These are phyloP conservation scores for Tilletia horrida DNA, from an alignment of 1,284 basidiomycete genomes.

Conservation along the genomic window DNA sequence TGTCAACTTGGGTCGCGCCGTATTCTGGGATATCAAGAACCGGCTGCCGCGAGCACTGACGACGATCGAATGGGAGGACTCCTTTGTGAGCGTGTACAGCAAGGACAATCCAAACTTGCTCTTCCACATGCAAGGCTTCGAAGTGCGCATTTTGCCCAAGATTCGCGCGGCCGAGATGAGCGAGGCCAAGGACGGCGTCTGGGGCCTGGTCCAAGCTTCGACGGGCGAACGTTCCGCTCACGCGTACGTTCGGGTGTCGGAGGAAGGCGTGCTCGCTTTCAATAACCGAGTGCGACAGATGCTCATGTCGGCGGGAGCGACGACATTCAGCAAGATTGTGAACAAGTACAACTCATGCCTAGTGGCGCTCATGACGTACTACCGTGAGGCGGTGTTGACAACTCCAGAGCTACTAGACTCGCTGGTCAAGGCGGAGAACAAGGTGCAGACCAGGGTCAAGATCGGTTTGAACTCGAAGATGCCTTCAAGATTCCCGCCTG, in stretches of 20 bases:
- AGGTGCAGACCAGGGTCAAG: conserved; percentile 91
- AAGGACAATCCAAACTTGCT: conserved; percentile 96
- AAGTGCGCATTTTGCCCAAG: conserved; percentile 94
- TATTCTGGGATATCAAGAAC: conserved; percentile 99
- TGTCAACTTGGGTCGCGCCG: conserved; percentile 94
- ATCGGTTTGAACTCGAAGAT: conserved; percentile 98
- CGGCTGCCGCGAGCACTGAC: conserved; percentile 90
- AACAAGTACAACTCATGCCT: conserved; percentile 97
- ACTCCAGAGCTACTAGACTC: conserved; percentile 74
- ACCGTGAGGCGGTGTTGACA: conserved; percentile 97
- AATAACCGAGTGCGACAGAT: conserved; percentile 75
- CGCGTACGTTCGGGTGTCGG: conserved; percentile 93
- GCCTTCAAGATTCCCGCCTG: conserved; percentile 83
- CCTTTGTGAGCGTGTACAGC: conserved; percentile 70
- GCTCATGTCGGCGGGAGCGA: conserved; percentile 96
- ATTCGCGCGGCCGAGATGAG: conserved; percentile 89
- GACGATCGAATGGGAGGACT: conserved; percentile 84
- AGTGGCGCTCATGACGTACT: conserved; percentile 75
- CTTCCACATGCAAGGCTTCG: conserved; percentile 98
- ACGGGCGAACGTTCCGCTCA: conserved; percentile 96
- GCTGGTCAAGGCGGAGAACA: conserved; percentile 54
- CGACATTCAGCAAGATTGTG: conserved; percentile 98
- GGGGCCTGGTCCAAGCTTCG: conserved; percentile 89
- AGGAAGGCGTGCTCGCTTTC: conserved; percentile 70
- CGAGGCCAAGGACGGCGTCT: conserved; percentile 95